Evolutionary conservation across 176 grass and related monocot genomes (phyloP).

Genomic region (Hsuehochloa calcarea): DNA sequence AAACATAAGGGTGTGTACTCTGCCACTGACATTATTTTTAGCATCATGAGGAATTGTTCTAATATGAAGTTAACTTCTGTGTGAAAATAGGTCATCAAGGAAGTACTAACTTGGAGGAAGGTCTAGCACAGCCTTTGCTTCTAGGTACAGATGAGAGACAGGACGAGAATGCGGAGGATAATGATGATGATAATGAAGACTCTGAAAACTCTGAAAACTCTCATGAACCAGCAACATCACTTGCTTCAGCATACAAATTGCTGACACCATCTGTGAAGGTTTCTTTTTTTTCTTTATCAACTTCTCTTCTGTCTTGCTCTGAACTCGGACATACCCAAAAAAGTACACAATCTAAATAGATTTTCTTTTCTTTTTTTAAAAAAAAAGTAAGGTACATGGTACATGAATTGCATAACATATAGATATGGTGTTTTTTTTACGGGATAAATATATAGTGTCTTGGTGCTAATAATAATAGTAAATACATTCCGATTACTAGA

Average conservation of each 20-base stretch:
- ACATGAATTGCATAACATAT: neutral
- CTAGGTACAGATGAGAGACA: constrained; percentile 41
- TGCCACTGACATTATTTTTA: neutral
- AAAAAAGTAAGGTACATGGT: neutral
- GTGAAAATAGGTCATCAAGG: constrained; percentile 48
- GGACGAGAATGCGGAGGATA: constrained; percentile 52
- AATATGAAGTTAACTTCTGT: constrained; percentile 11
- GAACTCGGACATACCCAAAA: neutral
- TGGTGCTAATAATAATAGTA: neutral
- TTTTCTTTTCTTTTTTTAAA: neutral
- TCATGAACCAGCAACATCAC: constrained; percentile 66
- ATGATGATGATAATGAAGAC: constrained; percentile 46
- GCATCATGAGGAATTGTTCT: neutral
- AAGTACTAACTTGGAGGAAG: constrained; percentile 65
- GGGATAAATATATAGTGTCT: neutral
- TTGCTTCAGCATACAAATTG: constrained; percentile 85
- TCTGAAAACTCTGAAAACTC: constrained; percentile 53
- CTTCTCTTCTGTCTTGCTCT: neutral
- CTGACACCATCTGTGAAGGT: constrained; percentile 96
- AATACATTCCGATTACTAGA: neutral
- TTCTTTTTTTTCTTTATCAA: neutral
- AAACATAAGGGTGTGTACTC: constrained; percentile 20
- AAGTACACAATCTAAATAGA: neutral
- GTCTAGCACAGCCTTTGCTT: constrained; percentile 75
- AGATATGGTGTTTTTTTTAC: too few relatives aligned